Evolutionary conservation across 1,284 basidiomycete species (phyloP).

Genomic region (Marasmius tenuissimus): DNA sequence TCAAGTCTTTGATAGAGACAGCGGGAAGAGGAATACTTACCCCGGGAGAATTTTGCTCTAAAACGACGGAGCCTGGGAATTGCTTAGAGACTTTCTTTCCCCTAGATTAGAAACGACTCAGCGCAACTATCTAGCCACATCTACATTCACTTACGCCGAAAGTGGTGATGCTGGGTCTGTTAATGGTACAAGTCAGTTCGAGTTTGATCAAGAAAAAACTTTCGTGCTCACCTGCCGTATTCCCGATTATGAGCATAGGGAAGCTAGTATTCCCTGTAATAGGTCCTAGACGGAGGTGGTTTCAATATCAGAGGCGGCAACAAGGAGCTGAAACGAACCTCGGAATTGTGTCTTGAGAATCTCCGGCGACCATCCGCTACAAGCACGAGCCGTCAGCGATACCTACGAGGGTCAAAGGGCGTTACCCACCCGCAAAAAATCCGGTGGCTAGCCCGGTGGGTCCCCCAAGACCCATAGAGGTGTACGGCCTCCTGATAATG

Average conservation of each 20-base stretch:
- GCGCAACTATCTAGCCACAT: not conserved
- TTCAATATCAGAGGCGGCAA: not conserved
- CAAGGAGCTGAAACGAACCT: slow-evolving; percentile 1
- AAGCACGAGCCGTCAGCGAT: too few relatives aligned
- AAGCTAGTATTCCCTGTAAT: slow-evolving; percentile 14
- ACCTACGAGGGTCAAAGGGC: not conserved
- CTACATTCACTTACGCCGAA: not conserved
- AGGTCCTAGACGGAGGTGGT: slow-evolving; percentile 3
- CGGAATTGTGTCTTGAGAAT: slow-evolving; percentile 14
- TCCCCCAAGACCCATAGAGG: slow-evolving; percentile 10
- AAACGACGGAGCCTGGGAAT: slow-evolving; percentile 14
- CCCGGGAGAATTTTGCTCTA: slow-evolving; percentile 14
- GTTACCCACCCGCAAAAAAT: slow-evolving; percentile 6
- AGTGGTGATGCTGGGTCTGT: slow-evolving; percentile 10
- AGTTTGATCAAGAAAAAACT: not conserved
- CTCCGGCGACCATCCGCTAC: too few relatives aligned
- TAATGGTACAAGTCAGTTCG: not conserved
- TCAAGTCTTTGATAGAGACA: not conserved
- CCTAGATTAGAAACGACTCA: not conserved
- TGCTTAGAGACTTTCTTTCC: slow-evolving; percentile 6
- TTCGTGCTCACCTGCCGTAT: slow-evolving; percentile 10
- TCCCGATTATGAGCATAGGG: slow-evolving; percentile 12
- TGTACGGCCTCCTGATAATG: not conserved
- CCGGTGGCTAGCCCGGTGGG: slow-evolving; percentile 10
- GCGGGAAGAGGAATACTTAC: not conserved